Evolutionary conservation across 495 filamentous ascomycete genomes (phyloP).

Genomic region (Cenococcum geophilum): DNA sequence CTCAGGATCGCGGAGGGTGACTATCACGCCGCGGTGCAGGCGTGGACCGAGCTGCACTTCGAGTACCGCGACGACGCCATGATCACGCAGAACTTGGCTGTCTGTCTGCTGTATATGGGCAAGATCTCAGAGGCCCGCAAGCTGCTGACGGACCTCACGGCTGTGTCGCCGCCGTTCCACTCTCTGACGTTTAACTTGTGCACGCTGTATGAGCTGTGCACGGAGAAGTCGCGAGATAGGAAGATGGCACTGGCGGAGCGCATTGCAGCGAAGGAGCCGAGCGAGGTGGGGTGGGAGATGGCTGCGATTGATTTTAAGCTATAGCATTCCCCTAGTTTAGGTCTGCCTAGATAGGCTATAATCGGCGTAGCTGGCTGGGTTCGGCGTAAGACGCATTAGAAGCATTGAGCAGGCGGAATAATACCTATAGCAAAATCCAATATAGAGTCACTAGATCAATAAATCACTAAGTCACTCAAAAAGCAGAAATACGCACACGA

Average conservation of each 20-base stretch:
- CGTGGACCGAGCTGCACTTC: constrained; percentile 56
- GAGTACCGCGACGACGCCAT: constrained; percentile 47
- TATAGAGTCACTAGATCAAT: no score
- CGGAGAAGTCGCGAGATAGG: constrained; percentile 60
- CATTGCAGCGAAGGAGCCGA: constrained; percentile 51
- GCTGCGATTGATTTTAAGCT: constrained; percentile 73
- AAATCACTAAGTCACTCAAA: no score
- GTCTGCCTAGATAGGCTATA: no score
- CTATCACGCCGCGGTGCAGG: constrained; percentile 54
- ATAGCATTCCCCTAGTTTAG: constrained; percentile 29
- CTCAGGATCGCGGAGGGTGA: constrained; percentile 72
- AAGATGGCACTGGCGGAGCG: constrained; percentile 66
- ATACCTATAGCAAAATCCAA: no score
- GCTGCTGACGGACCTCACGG: constrained; percentile 48
- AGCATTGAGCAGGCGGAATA: no score
- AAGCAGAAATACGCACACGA: no score
- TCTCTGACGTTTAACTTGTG: constrained; percentile 81
- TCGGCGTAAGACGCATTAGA: no score
- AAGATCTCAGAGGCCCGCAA: constrained; percentile 67
- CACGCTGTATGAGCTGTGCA: constrained; percentile 88
- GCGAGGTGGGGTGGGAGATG: constrained; percentile 58
- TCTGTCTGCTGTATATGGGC: constrained; percentile 75
- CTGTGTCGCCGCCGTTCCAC: constrained; percentile 52
- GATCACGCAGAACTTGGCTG: constrained; percentile 70
- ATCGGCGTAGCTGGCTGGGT: no score